Percentiles rank a stretch among this genome's conserved stretches.
Evolutionary conservation across 345 rosid species (phyloP).

Genomic region (Euphorbia lathyris): DNA sequence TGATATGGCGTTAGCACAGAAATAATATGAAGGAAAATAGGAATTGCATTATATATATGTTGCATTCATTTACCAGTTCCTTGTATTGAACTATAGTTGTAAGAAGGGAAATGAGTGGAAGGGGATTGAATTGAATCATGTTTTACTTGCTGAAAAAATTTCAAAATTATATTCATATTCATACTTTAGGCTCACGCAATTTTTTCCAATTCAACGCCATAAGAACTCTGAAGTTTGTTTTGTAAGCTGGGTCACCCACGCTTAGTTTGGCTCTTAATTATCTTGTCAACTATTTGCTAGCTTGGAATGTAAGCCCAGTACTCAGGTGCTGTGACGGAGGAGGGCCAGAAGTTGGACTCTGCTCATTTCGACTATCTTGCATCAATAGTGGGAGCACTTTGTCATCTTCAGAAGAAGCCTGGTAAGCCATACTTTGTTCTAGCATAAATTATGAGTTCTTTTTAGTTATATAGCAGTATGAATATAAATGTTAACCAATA

Average conservation of each 20-base stretch:
- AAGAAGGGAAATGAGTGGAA: too few species aligned
- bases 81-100: background rate
- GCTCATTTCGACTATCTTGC: constrained; percentile 33
- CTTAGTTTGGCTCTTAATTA: background rate
- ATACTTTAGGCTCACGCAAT: background rate
- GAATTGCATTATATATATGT: background rate
- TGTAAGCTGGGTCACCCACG: background rate
- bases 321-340: constrained; percentile 13
- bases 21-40: background rate
- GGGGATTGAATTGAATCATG: background rate
- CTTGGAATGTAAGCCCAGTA: background rate
- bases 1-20: background rate
- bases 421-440: constrained; percentile 40
- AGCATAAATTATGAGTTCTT: background rate
- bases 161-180: background rate
- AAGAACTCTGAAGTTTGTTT: background rate
- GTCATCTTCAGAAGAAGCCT: constrained; percentile 59
- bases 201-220: background rate
- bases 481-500: background rate
- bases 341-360: constrained; percentile 40
- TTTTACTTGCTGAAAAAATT: background rate
- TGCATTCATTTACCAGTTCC: background rate
- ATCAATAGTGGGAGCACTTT: constrained; percentile 63
- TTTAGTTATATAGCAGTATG: background rate
- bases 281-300: background rate